These are phyloP conservation scores for Solanum etuberosum DNA, from an alignment of 257 asterid species.

Conservation along the genomic window DNA sequence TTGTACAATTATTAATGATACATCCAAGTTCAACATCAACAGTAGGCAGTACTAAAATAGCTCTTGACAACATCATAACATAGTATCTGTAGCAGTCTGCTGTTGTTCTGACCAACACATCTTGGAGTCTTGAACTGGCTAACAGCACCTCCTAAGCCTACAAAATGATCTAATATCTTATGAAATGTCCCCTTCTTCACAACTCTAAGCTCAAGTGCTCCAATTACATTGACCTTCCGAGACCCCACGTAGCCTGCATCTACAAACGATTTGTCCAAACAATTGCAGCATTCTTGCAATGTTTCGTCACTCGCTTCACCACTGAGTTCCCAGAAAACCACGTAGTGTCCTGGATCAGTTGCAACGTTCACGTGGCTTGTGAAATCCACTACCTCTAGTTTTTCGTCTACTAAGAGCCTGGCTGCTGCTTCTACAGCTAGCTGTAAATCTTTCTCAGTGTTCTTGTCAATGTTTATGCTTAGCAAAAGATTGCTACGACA, in stretches of 20 bases:
- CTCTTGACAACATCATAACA: conserved; percentile 38
- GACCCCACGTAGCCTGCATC: conserved; percentile 85
- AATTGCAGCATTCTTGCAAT: conserved; percentile 69
- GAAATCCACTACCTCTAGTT: conserved; percentile 75
- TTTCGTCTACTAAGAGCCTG: conserved; percentile 37
- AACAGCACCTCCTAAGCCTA: conserved; percentile 84
- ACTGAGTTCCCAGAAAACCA: conserved; percentile 67
- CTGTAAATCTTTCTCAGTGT: conserved; percentile 86
- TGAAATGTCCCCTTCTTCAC: conserved; percentile 74
- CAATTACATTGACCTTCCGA: conserved; percentile 49
- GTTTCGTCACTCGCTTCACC: conserved; percentile 48
- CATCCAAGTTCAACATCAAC: not conserved
- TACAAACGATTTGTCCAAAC: conserved; percentile 58
- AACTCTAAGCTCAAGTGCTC: conserved; percentile 61
- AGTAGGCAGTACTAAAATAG: conserved; percentile 58
- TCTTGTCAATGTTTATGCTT: conserved; percentile 83
- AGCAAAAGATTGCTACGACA: conserved; percentile 85
- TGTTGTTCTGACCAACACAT: conserved; percentile 59
- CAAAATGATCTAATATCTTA: conserved; percentile 79
- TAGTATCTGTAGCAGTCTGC: conserved; percentile 47
- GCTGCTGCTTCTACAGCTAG: conserved; percentile 72
- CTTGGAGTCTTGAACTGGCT: conserved; percentile 98
- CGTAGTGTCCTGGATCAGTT: conserved; percentile 67
- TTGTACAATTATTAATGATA: not conserved
- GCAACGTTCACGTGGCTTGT: conserved; percentile 58